Conservation (phyloP, 2,329 filamentous ascomycete genomes). For the Falciphora oryzae region DNA sequence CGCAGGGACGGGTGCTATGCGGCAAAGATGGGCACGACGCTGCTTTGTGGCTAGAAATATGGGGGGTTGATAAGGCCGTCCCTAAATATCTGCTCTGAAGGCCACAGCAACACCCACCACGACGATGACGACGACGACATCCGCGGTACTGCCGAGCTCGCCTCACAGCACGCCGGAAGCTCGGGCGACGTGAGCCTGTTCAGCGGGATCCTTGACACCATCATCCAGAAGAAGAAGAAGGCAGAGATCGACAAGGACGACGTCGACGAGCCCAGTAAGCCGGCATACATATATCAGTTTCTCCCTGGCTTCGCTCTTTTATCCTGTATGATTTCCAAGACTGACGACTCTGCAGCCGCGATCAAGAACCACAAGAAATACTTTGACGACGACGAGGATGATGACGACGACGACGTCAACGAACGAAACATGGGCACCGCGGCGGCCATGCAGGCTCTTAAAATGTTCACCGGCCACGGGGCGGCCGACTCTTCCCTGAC, state of each 20-base stretch:
- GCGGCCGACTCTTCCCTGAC: conserved; percentile 38
- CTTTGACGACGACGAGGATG: conserved; percentile 51
- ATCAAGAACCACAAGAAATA: conserved; percentile 70
- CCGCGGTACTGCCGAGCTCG: conserved; percentile 40
- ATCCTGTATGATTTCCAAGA: neutral
- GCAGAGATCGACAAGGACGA: conserved; percentile 40
- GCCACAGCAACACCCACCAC: conserved; percentile 18
- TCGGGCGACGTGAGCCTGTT: conserved; percentile 45
- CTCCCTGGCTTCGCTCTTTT: neutral
- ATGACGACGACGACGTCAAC: conserved; percentile 40
- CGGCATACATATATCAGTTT: too few relatives aligned
- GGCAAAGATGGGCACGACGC: too few relatives aligned
- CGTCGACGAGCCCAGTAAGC: conserved; percentile 44
- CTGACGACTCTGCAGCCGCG: conserved; percentile 44
- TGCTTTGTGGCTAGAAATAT: neutral
- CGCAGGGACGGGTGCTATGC: neutral
- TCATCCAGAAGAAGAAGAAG: conserved; percentile 44
- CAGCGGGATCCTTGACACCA: conserved; percentile 38
- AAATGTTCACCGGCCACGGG: conserved; percentile 64
- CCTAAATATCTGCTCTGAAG: neutral
- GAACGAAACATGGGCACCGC: conserved; percentile 56
- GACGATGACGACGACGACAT: conserved; percentile 42
- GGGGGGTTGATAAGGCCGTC: neutral
- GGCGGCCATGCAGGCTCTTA: conserved; percentile 75
- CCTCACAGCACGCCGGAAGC: conserved; percentile 36